Base-by-base conservation (phyloP, 2,329 filamentous ascomycete species). In the Cadophora gregata region DNA sequence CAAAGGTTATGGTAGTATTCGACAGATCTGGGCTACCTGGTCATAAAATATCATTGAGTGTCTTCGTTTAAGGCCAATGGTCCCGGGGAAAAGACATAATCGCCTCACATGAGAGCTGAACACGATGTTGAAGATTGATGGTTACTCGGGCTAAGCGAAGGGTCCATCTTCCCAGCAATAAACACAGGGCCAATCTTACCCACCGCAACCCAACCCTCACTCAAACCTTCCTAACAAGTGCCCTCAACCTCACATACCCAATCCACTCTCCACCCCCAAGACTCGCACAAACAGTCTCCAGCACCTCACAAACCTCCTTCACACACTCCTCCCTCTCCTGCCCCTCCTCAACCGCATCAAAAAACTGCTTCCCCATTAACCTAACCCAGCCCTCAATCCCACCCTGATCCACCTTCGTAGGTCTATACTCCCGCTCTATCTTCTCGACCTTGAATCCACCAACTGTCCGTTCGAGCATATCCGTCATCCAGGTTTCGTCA, bases 321-420 rank as follows among this genome's bases (percentile, higher is more conserved):
- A 89, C 81, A 6, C 80, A 83, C 51, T 76, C 80, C 67, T 89
- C 87, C 69, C 85, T 82, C 77, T 81, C 78, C 53, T 74, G 29
- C 6, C 42, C 76, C 33, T 79, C 80, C 36, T 78, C 80, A 9
- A 90, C 75, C 1, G 78, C 80, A 69, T 89, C 85, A 64, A 92
- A 79, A 59, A 89, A 84, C 69, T 80, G 78, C 68, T 83, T 85
- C 1, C 84, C 88, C 82, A 92, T 89, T 67, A 92, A 76, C 71
- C 85, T 79, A 29, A 90, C 79, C 89, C 90, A 92, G 1, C 88
- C 89, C 63, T 86, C 84, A 12, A 92, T 79, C 0, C 89, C 89
- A 2, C 86, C 86, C 67, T 77, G 78, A 67, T 84, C 85, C n/a
- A 82, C 81, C 25, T 78, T 80, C 29, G 89, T 92, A 29, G 88